Conservation (phyloP, 2,329 filamentous ascomycete genomes). For the Pestalotiopsis sp. region DNA sequence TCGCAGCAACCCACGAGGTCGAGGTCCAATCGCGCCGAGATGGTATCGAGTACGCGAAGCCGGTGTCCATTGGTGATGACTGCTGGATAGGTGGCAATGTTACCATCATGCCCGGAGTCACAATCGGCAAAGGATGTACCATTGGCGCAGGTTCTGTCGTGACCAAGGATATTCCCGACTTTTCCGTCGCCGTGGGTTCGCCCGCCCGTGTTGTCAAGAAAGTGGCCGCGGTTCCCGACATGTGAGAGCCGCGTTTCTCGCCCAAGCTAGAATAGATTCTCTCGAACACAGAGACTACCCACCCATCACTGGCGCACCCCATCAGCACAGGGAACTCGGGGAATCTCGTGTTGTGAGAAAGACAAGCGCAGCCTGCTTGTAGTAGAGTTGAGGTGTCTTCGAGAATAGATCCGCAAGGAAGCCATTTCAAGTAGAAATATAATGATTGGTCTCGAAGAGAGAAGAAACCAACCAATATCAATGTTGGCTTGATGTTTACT, state of each 20-base stretch:
- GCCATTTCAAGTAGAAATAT: too few relatives aligned
- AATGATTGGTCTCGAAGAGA: too few relatives aligned
- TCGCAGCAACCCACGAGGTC: conserved; percentile 72
- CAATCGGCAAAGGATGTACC: conserved; percentile 54
- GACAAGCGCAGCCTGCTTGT: too few relatives aligned
- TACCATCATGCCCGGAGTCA: conserved; percentile 55
- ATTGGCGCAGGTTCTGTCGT: conserved; percentile 54
- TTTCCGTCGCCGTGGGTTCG: conserved; percentile 49
- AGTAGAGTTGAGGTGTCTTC: too few relatives aligned
- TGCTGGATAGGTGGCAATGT: conserved; percentile 58
- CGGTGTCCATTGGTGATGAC: conserved; percentile 53
- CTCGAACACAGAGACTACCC: too few relatives aligned
- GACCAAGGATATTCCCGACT: conserved; percentile 51
- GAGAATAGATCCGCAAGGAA: too few relatives aligned
- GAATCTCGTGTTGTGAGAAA: too few relatives aligned
- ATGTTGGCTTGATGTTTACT: too few relatives aligned
- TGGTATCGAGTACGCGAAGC: conserved; percentile 48
- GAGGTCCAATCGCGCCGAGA: conserved; percentile 56
- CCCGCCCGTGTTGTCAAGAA: conserved; percentile 47
- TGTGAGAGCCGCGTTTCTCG: not conserved
- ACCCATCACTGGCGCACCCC: too few relatives aligned
- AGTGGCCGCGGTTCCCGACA: conserved; percentile 7
- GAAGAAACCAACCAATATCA: too few relatives aligned
- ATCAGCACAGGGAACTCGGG: too few relatives aligned
- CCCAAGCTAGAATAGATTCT: not conserved